A percentile compares a stretch with the other conserved stretches of the same genome.
Conservation (phyloP, 352 stramenopile species). For the Phytopythium delawarense region DNA sequence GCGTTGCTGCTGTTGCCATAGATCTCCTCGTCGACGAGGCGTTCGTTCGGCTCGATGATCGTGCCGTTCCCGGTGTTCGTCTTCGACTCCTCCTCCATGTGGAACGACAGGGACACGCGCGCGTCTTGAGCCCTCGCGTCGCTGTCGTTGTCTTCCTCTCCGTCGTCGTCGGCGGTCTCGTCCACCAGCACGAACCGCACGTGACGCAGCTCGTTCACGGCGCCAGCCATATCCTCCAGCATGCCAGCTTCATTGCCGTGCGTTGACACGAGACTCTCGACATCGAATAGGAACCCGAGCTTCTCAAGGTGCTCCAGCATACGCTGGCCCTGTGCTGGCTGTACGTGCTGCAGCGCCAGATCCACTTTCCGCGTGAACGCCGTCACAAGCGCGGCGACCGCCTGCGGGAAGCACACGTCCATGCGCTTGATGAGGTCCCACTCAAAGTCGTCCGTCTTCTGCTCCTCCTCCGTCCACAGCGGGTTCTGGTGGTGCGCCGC, state of each 20-base stretch:
- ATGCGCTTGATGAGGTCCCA: conserved; percentile 79
- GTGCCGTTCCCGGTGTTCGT: conserved; percentile 12
- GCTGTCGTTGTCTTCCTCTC: conserved; percentile 24
- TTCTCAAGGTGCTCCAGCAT: conserved; percentile 80
- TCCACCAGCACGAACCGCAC: conserved; percentile 79
- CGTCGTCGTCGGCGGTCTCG: conserved; percentile 43
- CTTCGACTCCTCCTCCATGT: conserved; percentile 71
- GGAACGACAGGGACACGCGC: conserved; percentile 52
- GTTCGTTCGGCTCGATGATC: background rate
- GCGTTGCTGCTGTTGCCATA: conserved; percentile 10
- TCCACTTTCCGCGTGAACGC: conserved; percentile 81
- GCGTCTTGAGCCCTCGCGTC: conserved; percentile 32
- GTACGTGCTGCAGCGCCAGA: conserved; percentile 55
- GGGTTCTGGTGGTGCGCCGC: conserved; percentile 57
- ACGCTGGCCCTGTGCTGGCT: conserved; percentile 34
- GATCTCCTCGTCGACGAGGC: conserved; percentile 14
- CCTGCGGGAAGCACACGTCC: conserved; percentile 82
- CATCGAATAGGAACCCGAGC: conserved; percentile 78
- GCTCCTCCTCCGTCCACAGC: conserved; percentile 79
- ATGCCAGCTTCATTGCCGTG: conserved; percentile 87
- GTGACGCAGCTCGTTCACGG: conserved; percentile 76
- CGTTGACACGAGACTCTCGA: conserved; percentile 82
- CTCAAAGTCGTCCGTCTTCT: conserved; percentile 73
- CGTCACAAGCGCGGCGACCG: conserved; percentile 72
- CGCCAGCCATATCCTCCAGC: conserved; percentile 85